Conservation (phyloP, 345 rosid species). For the Capsella bursapastoris region DNA sequence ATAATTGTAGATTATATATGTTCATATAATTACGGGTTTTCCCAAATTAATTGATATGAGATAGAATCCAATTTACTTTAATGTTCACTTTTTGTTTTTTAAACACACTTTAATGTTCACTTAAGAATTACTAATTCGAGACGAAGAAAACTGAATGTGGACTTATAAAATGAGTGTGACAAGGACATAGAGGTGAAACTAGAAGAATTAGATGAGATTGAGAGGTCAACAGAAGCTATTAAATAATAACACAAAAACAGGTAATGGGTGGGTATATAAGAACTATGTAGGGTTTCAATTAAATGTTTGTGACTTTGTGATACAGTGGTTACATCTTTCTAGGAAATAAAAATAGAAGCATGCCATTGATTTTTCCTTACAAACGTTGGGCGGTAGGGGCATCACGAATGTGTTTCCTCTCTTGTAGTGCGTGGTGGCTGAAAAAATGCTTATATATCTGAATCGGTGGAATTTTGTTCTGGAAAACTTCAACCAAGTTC, state of each 20-base stretch:
- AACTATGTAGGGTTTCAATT: slow-evolving; percentile 30
- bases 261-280: slow-evolving; percentile 29
- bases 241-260: too few species aligned
- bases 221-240: too few species aligned
- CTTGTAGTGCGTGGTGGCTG: slow-evolving; percentile 37
- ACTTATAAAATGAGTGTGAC: not conserved
- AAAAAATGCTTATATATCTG: slow-evolving; percentile 14
- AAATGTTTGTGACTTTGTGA: slow-evolving; percentile 18
- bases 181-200: slow-evolving; percentile 12
- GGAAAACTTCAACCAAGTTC: slow-evolving; percentile 13
- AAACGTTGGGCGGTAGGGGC: not conserved
- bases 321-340: slow-evolving; percentile 5
- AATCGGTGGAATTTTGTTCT: not conserved
- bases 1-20: too few species aligned
- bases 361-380: slow-evolving; percentile 26
- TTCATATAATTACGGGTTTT: not conserved
- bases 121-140: not conserved
- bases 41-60: not conserved
- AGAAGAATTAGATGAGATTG: not conserved
- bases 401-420: slow-evolving; percentile 11
- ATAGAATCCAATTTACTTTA: not conserved
- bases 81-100: not conserved
- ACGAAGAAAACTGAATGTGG: not conserved
- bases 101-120: not conserved
- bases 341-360: not conserved